Evolutionary conservation across 2,329 filamentous ascomycete genomes (phyloP).

Genomic region (Allantophomopsis lycopodina): DNA sequence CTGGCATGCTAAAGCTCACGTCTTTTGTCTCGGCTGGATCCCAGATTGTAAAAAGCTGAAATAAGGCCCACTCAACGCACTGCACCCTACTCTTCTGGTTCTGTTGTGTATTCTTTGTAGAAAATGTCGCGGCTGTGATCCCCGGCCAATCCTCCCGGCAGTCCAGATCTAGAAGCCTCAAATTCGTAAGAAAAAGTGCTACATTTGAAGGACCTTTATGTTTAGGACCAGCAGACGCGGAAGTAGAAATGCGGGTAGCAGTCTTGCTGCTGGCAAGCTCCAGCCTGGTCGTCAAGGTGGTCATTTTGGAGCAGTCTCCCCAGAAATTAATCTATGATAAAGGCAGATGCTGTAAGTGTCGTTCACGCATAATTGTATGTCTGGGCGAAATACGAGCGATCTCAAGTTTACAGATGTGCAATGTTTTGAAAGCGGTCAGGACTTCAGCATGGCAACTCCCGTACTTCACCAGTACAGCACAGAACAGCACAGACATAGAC

Average conservation of each 20-base stretch:
- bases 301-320: too few species aligned
- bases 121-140: slow-evolving; percentile 59
- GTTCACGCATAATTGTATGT: too few species aligned
- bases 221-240: neutral
- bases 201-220: slow-evolving; percentile 33
- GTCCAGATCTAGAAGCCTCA: slow-evolving; percentile 74
- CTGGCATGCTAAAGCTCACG: slow-evolving; percentile 28
- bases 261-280: too few species aligned
- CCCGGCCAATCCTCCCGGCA: slow-evolving; percentile 65
- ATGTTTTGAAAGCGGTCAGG: neutral
- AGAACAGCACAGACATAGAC: too few species aligned
- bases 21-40: slow-evolving; percentile 62
- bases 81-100: slow-evolving; percentile 75
- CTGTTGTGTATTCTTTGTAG: slow-evolving; percentile 47
- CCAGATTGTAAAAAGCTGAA: slow-evolving; percentile 74
- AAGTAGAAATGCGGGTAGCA: too few species aligned
- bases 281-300: too few species aligned
- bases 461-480: too few species aligned
- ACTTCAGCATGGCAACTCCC: neutral
- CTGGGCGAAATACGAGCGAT: too few species aligned
- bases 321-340: too few species aligned
- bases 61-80: slow-evolving; percentile 82
- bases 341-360: too few species aligned
- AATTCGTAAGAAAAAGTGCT: slow-evolving; percentile 65
- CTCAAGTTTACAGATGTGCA: too few species aligned